Evolutionary conservation across 108 stramenopile genomes (phyloP).

Genomic region (Cyclotella choctawhatcheeana): DNA sequence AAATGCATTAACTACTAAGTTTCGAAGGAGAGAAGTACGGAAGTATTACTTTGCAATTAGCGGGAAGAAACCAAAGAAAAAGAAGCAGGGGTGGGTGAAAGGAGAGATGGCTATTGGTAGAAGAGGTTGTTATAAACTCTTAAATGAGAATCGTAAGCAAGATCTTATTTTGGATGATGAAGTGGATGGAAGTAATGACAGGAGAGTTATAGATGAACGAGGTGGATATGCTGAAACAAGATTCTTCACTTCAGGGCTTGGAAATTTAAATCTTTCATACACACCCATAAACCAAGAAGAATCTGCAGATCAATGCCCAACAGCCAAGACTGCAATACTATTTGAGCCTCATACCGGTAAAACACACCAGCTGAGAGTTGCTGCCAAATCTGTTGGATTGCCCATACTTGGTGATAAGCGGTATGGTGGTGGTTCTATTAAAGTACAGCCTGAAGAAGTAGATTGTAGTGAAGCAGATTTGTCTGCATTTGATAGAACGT

Average conservation of each 20-base stretch:
- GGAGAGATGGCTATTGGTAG: constrained; percentile 72
- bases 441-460: not conserved
- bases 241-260: constrained; percentile 72
- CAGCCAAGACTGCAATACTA: constrained; percentile 63
- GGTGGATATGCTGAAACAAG: constrained; percentile 67
- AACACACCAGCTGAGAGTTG: constrained; percentile 87
- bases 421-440: constrained; percentile 57
- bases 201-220: constrained; percentile 14
- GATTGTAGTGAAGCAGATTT: not conserved
- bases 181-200: not conserved
- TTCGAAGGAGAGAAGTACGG: constrained; percentile 33
- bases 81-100: constrained; percentile 84
- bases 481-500: constrained; percentile 46
- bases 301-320: not conserved
- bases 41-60: constrained; percentile 78
- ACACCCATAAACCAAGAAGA: constrained; percentile 1
- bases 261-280: constrained; percentile 15
- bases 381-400: constrained; percentile 78
- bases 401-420: constrained; percentile 77
- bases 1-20: constrained; percentile 44
- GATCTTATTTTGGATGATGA: not conserved
- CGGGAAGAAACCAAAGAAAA: constrained; percentile 62
- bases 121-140: constrained; percentile 74
- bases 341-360: constrained; percentile 82
- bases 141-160: constrained; percentile 30